Conservation (phyloP, 495 filamentous ascomycete species). For the Hypoxylon lienhwacheense region DNA sequence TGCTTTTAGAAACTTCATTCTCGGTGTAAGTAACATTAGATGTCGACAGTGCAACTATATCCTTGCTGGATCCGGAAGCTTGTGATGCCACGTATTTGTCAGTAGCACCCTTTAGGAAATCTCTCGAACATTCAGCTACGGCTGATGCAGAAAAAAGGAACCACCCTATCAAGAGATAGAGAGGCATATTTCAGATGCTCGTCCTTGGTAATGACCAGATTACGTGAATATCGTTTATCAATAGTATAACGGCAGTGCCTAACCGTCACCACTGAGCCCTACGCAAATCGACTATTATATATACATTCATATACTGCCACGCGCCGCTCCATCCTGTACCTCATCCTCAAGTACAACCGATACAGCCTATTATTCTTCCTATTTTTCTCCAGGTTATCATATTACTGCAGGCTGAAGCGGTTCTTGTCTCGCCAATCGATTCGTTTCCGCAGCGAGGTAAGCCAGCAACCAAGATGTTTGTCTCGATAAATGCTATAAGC, state of each 20-base stretch:
- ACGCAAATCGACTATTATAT: conserved; percentile 3
- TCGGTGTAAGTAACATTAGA: conserved; percentile 42
- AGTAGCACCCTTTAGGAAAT: conserved; percentile 37
- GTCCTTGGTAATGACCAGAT: neutral
- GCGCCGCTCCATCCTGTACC: neutral
- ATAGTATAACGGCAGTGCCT: too few species aligned
- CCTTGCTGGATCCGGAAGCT: conserved; percentile 24
- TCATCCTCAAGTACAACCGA: neutral
- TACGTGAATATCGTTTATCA: neutral
- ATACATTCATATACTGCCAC: neutral
- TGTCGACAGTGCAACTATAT: conserved; percentile 28
- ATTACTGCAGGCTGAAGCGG: conserved; percentile 9
- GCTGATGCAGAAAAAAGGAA: conserved; percentile 18
- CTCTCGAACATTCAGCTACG: conserved; percentile 39
- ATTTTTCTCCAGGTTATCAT: conserved; percentile 4
- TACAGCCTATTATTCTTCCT: conserved; percentile 20
- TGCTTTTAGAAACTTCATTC: conserved; percentile 40
- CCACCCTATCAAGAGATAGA: conserved; percentile 5
- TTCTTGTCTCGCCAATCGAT: neutral
- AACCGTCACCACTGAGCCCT: neutral
- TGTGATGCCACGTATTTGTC: conserved; percentile 39
- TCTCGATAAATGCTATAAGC: neutral
- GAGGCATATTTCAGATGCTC: conserved; percentile 6
- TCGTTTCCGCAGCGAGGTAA: neutral
- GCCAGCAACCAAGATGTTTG: conserved; percentile 1